A percentile compares a stretch with the other conserved stretches of the same genome.
Evolutionary conservation across 164 flowering plant species (phyloP).

Genomic region (Vitis vinifera): DNA sequence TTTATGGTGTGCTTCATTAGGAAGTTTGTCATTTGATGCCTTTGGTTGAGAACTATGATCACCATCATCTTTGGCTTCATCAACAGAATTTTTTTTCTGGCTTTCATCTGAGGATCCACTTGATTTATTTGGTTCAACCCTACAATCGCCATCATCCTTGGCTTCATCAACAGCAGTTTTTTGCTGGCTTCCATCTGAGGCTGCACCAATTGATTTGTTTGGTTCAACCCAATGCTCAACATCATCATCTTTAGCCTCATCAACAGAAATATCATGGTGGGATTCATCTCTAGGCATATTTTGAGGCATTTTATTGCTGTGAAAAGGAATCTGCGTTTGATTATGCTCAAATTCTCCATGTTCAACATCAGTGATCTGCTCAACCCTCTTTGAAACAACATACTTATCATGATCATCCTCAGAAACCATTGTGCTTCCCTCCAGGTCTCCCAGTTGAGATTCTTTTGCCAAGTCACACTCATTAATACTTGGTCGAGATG

Average conservation of each 20-base stretch:
- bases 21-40: neutral
- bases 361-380: slow-evolving; percentile 3
- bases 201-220: neutral
- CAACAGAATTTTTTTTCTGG: slow-evolving; percentile 8
- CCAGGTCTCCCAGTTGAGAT: slow-evolving; percentile 6
- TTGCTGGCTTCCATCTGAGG: neutral
- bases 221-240: slow-evolving; percentile 1
- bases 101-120: neutral
- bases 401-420: slow-evolving; percentile 10
- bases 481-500: slow-evolving; percentile 9
- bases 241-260: slow-evolving; percentile 3
- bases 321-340: neutral
- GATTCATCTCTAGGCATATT: slow-evolving; percentile 6
- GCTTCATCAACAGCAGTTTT: slow-evolving; percentile 7
- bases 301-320: slow-evolving; percentile 3
- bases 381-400: slow-evolving; percentile 5
- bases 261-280: neutral
- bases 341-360: slow-evolving; percentile 5
- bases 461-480: slow-evolving; percentile 10
- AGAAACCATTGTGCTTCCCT: slow-evolving; percentile 6
- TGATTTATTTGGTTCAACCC: slow-evolving; percentile 1
- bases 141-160: neutral
- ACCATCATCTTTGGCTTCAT: slow-evolving; percentile 1
- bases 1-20: neutral
- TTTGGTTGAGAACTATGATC: slow-evolving; percentile 5